phyloP scores from a whole-genome alignment of 2,329 filamentous ascomycete species.

The Scedosporium apiospermum region DNA sequence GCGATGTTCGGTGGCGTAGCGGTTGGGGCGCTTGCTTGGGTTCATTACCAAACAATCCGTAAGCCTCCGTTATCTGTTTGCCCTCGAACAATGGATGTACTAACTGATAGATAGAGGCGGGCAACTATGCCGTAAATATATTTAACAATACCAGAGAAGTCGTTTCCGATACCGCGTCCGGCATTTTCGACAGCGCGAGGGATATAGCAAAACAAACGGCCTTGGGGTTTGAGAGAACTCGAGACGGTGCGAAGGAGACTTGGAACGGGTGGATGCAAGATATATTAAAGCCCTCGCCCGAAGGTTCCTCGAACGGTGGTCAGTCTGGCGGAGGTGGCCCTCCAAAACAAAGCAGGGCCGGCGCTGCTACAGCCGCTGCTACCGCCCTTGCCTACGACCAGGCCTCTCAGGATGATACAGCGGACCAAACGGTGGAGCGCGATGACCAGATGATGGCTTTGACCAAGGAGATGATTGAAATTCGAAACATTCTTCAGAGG shows the following conservation, averaged over 20 bases:
- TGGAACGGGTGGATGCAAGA: constrained; percentile 4
- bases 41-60: constrained; percentile 93
- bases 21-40: constrained; percentile 78
- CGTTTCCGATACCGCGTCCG: constrained; percentile 58
- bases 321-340: constrained; percentile 20
- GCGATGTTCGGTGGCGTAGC: constrained; percentile 87
- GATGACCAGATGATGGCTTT: constrained; percentile 99
- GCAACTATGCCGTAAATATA: constrained; percentile 49
- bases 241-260: constrained; percentile 42
- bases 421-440: constrained; percentile 51
- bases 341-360: constrained; percentile 51
- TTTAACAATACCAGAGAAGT: constrained; percentile 65
- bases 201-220: constrained; percentile 71
- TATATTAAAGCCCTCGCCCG: not conserved
- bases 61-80: constrained; percentile 23
- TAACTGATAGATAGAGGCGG: constrained; percentile 28
- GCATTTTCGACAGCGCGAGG: constrained; percentile 61
- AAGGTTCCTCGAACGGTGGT: constrained; percentile 37
- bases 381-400: constrained; percentile 54
- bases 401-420: constrained; percentile 28
- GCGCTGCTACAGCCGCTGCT: constrained; percentile 57
- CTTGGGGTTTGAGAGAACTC: constrained; percentile 69
- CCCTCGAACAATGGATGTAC: not conserved
- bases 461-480: constrained; percentile 99
- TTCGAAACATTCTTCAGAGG: constrained; percentile 79